Evolutionary conservation across 1,284 basidiomycete genomes (phyloP).

Genomic region (Hemileia vastatrix): DNA sequence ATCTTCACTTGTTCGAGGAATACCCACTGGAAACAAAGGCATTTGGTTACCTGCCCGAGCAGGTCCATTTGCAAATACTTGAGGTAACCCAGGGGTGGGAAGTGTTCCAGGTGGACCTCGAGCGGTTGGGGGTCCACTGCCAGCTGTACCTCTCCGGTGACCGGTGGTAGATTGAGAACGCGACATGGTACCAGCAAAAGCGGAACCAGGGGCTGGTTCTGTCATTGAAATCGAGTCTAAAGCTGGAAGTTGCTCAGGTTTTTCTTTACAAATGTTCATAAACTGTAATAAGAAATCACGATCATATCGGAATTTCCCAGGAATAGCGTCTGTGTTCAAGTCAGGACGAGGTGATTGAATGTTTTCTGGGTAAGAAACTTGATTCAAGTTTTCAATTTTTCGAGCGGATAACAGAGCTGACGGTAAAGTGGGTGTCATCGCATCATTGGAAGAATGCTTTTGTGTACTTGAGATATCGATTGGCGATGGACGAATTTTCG

Average conservation of each 20-base stretch:
- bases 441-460: background rate
- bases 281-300: slow-evolving; percentile 97
- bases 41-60: slow-evolving; percentile 12
- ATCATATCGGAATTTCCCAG: slow-evolving; percentile 94
- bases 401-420: slow-evolving; percentile 49
- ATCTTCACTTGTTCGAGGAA: slow-evolving; percentile 14
- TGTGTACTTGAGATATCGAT: slow-evolving; percentile 22
- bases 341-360: slow-evolving; percentile 73
- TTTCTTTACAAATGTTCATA: slow-evolving; percentile 88
- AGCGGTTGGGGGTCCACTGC: slow-evolving; percentile 1
- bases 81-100: slow-evolving; percentile 16
- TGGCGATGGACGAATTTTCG: slow-evolving; percentile 20
- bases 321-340: slow-evolving; percentile 67
- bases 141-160: slow-evolving; percentile 11
- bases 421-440: slow-evolving; percentile 11
- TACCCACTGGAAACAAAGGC: slow-evolving; percentile 11
- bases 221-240: slow-evolving; percentile 74
- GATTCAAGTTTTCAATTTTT: slow-evolving; percentile 69
- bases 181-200: slow-evolving; percentile 15
- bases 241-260: slow-evolving; percentile 77
- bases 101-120: slow-evolving; percentile 18
- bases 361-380: slow-evolving; percentile 71
- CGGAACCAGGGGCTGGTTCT: background rate
- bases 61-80: slow-evolving; percentile 11
- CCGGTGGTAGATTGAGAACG: slow-evolving; percentile 18